These are phyloP conservation scores for Penstemon eatonii DNA, from an alignment of 257 asterid genomes.

Conservation along the genomic window DNA sequence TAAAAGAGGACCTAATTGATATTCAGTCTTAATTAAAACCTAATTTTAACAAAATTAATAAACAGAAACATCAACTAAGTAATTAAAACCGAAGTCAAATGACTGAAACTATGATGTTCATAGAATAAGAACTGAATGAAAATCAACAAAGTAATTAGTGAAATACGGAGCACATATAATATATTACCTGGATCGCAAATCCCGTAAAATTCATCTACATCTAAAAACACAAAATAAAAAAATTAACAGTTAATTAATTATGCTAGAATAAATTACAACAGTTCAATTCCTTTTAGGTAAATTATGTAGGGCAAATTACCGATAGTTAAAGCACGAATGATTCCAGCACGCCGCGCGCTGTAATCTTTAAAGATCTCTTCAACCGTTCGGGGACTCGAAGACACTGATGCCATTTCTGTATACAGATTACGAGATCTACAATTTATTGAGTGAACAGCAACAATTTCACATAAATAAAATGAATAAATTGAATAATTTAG, in stretches of 20 bases:
- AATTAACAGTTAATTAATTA: background rate
- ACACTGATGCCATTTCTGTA: constrained; percentile 51
- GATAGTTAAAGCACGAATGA: constrained; percentile 67
- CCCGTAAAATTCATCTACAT: constrained; percentile 87
- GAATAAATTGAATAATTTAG: background rate
- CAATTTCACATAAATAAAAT: constrained; percentile 35
- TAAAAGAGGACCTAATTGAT: background rate
- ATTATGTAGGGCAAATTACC: constrained; percentile 39
- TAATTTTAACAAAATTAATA: background rate
- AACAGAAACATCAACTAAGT: background rate
- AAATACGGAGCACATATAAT: background rate
- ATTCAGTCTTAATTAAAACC: background rate
- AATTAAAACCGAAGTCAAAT: background rate
- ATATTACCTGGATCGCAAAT: constrained; percentile 94
- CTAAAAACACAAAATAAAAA: constrained; percentile 37
- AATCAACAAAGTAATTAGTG: background rate
- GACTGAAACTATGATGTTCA: background rate
- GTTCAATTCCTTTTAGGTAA: background rate
- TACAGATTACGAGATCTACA: constrained; percentile 37
- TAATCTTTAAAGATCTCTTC: constrained; percentile 86
- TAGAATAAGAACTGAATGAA: background rate
- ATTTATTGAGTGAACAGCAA: constrained; percentile 19
- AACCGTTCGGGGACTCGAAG: constrained; percentile 62
- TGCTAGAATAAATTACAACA: background rate
- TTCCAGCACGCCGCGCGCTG: constrained; percentile 70